Evolutionary conservation across 2,329 filamentous ascomycete species (phyloP).

Genomic region (Zasmidium angulare): DNA sequence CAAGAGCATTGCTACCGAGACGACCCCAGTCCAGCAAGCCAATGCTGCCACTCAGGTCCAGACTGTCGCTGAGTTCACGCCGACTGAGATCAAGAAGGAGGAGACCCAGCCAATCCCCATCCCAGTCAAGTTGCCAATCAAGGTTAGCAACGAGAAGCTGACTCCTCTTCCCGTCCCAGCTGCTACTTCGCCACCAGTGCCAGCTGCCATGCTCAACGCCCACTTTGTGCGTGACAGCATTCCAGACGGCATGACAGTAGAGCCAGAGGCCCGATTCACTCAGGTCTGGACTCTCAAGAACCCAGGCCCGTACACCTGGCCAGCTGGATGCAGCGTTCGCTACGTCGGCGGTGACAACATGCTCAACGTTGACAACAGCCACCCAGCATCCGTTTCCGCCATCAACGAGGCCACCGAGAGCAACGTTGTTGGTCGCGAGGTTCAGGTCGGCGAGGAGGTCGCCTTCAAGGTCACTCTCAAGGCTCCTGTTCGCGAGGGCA

Average conservation of each 20-base stretch:
- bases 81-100: conserved; percentile 39
- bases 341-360: conserved; percentile 95
- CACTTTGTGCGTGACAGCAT: conserved; percentile 77
- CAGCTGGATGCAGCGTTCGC: conserved; percentile 82
- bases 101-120: conserved; percentile 24
- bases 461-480: conserved; percentile 83
- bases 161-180: conserved; percentile 17
- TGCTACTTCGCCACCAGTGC: conserved; percentile 15
- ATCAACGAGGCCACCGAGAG: conserved; percentile 80
- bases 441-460: conserved; percentile 72
- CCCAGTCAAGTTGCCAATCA: conserved; percentile 13
- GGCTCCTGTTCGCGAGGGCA: conserved; percentile 73
- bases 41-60: conserved; percentile 64
- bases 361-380: conserved; percentile 81
- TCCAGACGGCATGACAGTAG: conserved; percentile 71
- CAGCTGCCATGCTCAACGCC: conserved; percentile 53
- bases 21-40: conserved; percentile 25
- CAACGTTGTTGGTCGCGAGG: conserved; percentile 67
- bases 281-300: conserved; percentile 94
- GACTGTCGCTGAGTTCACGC: conserved; percentile 72
- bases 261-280: conserved; percentile 72
- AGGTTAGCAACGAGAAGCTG: conserved; percentile 15
- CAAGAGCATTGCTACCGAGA: conserved; percentile 18
- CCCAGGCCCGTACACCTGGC: conserved; percentile 76
- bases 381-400: conserved; percentile 74